These are phyloP conservation scores for Periconia macrospinosa DNA, from an alignment of 2,329 filamentous ascomycete genomes.

Conservation along the genomic window DNA sequence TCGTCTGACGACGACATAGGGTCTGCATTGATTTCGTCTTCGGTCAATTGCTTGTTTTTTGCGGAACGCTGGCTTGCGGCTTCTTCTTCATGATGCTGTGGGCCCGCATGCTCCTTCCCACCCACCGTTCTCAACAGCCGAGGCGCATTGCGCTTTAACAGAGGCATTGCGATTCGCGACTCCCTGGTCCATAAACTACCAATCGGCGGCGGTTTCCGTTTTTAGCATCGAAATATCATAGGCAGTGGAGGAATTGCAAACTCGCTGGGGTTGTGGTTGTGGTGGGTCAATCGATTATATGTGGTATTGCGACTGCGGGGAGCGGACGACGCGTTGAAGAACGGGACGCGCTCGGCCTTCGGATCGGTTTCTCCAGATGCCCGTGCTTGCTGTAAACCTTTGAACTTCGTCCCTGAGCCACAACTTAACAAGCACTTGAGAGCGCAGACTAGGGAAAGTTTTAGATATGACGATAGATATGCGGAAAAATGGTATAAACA, in stretches of 20 bases:
- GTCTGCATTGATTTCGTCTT: constrained; percentile 19
- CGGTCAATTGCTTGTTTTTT: neutral
- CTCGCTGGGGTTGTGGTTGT: neutral
- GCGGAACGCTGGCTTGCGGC: neutral
- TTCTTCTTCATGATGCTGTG: constrained; percentile 41
- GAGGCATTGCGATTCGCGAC: constrained; percentile 10
- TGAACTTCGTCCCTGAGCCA: too few species aligned
- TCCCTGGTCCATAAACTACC: neutral
- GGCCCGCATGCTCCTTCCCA: constrained; percentile 38
- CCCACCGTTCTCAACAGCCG: constrained; percentile 34
- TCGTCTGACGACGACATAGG: constrained; percentile 29
- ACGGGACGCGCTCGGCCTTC: neutral
- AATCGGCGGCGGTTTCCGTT: too few species aligned
- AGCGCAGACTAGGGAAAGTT: too few species aligned
- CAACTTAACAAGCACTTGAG: too few species aligned
- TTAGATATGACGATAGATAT: neutral
- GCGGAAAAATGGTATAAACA: neutral
- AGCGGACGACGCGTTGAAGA: neutral
- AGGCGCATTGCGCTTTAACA: constrained; percentile 8
- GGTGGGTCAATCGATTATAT: neutral
- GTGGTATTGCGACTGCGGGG: neutral
- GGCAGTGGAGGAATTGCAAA: neutral
- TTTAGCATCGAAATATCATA: neutral
- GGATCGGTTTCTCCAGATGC: neutral
- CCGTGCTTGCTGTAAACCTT: too few species aligned